Base-by-base conservation (phyloP, 2,329 filamentous ascomycete genomes). In the Cercospora nicotianae region DNA sequence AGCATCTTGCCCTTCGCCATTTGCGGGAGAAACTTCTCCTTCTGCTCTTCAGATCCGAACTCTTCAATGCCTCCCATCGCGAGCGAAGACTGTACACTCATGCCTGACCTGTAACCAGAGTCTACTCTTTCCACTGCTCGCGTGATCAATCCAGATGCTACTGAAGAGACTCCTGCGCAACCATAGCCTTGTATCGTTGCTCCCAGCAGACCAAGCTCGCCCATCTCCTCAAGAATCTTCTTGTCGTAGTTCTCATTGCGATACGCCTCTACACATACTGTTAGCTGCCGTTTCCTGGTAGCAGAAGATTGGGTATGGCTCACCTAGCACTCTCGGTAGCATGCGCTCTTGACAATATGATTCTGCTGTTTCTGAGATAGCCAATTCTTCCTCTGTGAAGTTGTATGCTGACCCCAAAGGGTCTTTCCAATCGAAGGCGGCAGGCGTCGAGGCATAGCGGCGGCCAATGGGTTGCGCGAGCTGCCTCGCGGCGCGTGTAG, bases 61-160 rank as follows among this genome's bases (percentile, higher is more conserved):
- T 96, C 91, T 78, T 94, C 85, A 75, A 97, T 97, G 28, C 91
- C 92, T 23, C 93, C 93, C 94, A 97, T 97, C 23, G 90, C 91
- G n/a, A 97, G 84, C 0, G 93, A 95, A 69, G 91, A 94, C 79
- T 97, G 93, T 20, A 97, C 94, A 6, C 92, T 96, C 90, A 96
- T 96, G 72, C 91, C 93, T 60, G 92, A 96, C 67, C 94, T 88
- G 81, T 96, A 97, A 60, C 93, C 94, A 69, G 92, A 95, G 78
- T 97, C 93, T 30, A 97, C 92, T 66, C 93, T 87, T 81, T 97
- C 93, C 18, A 97, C 92, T 71, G 94, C 93, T 77, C 93, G 88
- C 20, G 92, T 96, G 79, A 97, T 96, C 71, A 97, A 83, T 23
- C 93, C 93, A n/a, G 90, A 91, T 8, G 93, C 93, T 57, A 97